Base-by-base conservation (phyloP, 306 rosid species). In the Luffa aegyptiaca region DNA sequence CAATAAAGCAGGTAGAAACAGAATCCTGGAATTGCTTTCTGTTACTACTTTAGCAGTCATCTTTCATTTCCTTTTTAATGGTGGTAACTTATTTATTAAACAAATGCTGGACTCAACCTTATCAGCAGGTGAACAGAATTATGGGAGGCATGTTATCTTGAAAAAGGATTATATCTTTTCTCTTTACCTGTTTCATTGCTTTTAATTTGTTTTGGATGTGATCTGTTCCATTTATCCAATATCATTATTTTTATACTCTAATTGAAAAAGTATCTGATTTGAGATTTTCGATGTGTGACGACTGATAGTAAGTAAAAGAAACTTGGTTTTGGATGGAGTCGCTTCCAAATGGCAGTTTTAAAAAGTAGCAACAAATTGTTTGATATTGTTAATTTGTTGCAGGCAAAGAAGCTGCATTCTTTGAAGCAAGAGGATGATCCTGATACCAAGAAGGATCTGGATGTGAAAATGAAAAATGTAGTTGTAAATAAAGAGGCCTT, bases 401-500 rank as follows among this genome's bases (percentile, higher is more conserved):
- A 92, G 97, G 86, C 69, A 77, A 78, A 76, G 53, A 91, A 83
- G 90, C 3, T 37, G 58, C 80, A 51, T 7, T 86, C 87, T 42
- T 83, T 90, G 73, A 84, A 55, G 42, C 87, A 83, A 82, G 89
- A 82, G 77, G 88, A 82, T 1, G 82, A 87, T 79, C 90, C 91
- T 71, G 86, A 85, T 2, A 59, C 88, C 83, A 87, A 82, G 84
- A 83, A 73, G 81, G 86, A 84, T 82, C 81, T 95, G 79, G 84
- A 84, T 74, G 87, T 21, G 84, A 84, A 84, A 86, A 68, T 95
- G 81, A 89, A 92, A 88, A 77, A 81, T 66, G 80, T 86, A 76
- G 86, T 64, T 57, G 82, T 83, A 17, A 91, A 93, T 70, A 83
- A 85, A 81, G 81, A 84, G 53, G 97, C 92, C 76, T 83, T 89